A percentile compares a stretch with the other conserved stretches of the same genome.
Conservation (phyloP, 805 yeast species). For the Ogataea glucozyma region DNA sequence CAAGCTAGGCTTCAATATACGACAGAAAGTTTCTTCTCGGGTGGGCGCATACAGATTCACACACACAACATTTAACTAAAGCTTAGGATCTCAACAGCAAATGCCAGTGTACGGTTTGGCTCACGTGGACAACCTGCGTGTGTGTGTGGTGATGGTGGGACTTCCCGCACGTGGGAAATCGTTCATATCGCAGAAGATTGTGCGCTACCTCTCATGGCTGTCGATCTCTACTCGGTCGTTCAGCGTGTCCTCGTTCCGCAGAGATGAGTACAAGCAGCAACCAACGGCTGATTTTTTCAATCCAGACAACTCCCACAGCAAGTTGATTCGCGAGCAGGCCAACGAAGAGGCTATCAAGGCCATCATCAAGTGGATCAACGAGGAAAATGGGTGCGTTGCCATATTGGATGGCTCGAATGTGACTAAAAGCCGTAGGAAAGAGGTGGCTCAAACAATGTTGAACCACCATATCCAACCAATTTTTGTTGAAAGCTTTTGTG, state of each 20-base stretch:
- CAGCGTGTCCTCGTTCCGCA: conserved; percentile 84
- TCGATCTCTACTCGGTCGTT: conserved; percentile 84
- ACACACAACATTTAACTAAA: too few species aligned
- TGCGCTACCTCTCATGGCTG: conserved; percentile 89
- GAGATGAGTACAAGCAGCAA: conserved; percentile 54
- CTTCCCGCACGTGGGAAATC: conserved; percentile 92
- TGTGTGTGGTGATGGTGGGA: conserved; percentile 89
- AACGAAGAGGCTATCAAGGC: conserved; percentile 71
- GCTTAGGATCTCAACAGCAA: too few species aligned
- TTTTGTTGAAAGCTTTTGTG: conserved; percentile 90
- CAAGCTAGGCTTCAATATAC: too few species aligned
- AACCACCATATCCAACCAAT: conserved; percentile 78
- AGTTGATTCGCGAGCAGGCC: conserved; percentile 64
- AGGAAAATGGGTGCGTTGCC: conserved; percentile 84
- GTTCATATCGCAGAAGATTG: conserved; percentile 90
- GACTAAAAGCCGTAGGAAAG: conserved; percentile 67
- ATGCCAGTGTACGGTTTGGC: conserved; percentile 62
- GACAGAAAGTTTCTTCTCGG: too few species aligned
- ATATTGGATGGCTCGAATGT: conserved; percentile 93
- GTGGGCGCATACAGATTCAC: conserved; percentile 3
- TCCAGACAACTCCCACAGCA: conserved; percentile 63
- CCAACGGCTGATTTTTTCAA: conserved; percentile 81
- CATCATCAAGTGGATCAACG: conserved; percentile 83
- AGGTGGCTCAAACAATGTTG: conserved; percentile 56
- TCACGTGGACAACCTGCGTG: conserved; percentile 68